Evolutionary conservation across 371 early-diverging fungal species (phyloP).

Genomic region (Mucor circinelloides): DNA sequence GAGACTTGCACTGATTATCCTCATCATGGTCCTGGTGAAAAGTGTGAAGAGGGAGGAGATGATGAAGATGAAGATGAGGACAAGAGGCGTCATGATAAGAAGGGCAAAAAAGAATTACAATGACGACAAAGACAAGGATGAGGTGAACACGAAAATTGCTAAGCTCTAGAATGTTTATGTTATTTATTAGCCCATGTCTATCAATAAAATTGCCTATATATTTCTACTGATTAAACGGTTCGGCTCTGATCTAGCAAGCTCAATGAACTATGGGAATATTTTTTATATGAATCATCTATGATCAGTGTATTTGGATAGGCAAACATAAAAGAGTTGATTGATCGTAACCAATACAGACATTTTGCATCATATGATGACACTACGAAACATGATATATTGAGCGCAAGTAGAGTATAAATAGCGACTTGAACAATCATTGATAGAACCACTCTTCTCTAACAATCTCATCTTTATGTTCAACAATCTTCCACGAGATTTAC

Average conservation of each 20-base stretch:
- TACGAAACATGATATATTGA: neutral
- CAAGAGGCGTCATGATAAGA: neutral
- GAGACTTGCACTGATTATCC: neutral
- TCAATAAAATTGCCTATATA: no score
- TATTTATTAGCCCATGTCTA: no score
- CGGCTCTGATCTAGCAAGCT: no score
- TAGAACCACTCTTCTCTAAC: neutral
- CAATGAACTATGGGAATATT: no score
- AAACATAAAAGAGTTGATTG: no score
- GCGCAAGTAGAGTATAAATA: neutral
- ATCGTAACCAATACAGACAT: no score
- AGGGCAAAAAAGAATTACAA: neutral
- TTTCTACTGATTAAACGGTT: no score
- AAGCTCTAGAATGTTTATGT: no score
- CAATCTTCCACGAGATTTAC: neutral
- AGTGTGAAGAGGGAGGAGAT: neutral
- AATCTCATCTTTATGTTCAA: neutral
- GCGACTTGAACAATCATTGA: neutral
- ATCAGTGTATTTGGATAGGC: neutral
- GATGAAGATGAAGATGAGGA: neutral
- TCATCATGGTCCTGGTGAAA: neutral
- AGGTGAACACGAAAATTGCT: no score
- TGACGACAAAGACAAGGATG: neutral
- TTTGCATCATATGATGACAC: neutral
- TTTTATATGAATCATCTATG: no score